Percentiles rank a stretch among this genome's conserved stretches.
These are phyloP conservation scores for Flaveria linearis DNA, from an alignment of 129 eudicot species.

Conservation along the genomic window DNA sequence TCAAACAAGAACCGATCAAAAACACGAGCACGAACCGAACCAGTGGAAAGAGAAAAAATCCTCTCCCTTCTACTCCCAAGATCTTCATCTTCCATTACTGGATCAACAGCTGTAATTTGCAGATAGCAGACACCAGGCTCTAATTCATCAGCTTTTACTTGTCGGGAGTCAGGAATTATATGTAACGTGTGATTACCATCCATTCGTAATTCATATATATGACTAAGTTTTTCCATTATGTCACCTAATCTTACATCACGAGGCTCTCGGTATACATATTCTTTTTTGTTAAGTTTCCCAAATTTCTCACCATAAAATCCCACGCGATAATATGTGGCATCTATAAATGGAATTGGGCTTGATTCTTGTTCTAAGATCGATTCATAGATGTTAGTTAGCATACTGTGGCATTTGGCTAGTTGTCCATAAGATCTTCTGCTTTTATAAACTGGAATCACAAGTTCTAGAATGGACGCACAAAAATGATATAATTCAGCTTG, in stretches of 20 bases:
- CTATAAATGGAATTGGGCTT: slow-evolving; percentile 93
- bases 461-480: slow-evolving; percentile 87
- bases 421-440: slow-evolving; percentile 89
- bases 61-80: slow-evolving; percentile 96
- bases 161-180: slow-evolving; percentile 90
- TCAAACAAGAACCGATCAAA: slow-evolving; percentile 94
- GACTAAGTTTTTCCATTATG: slow-evolving; percentile 97
- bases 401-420: slow-evolving; percentile 96
- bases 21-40: slow-evolving; percentile 92
- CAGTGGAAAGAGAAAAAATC: slow-evolving; percentile 89
- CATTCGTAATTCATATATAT: slow-evolving; percentile 90
- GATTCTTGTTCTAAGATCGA: slow-evolving; percentile 97
- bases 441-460: slow-evolving; percentile 89
- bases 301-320: slow-evolving; percentile 96
- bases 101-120: slow-evolving; percentile 99
- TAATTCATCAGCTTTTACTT: slow-evolving; percentile 89
- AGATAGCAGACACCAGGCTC: slow-evolving; percentile 86
- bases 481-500: slow-evolving; percentile 96
- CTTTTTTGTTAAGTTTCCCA: slow-evolving; percentile 82
- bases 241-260: slow-evolving; percentile 98
- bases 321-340: slow-evolving; percentile 95
- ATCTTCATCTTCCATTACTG: slow-evolving; percentile 99
- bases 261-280: slow-evolving; percentile 88
- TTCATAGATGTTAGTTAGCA: slow-evolving; percentile 88
- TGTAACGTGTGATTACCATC: slow-evolving; percentile 78